phyloP scores from a whole-genome alignment of 805 yeast species.

The Maudiozyma serrabonitensis region DNA sequence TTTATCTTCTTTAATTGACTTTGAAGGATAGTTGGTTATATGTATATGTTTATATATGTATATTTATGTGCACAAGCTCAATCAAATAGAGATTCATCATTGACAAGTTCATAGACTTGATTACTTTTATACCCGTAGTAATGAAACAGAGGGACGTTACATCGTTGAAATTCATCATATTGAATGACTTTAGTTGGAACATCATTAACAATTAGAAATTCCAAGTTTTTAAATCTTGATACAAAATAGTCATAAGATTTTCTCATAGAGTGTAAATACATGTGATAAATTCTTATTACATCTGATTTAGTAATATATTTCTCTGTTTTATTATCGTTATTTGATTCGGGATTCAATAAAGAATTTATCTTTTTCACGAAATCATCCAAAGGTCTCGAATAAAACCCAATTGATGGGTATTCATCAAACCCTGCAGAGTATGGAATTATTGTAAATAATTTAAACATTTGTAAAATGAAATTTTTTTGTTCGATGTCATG shows the following conservation, averaged over 20 bases:
- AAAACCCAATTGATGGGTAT: slow-evolving; percentile 31
- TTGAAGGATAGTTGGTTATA: too few relatives aligned
- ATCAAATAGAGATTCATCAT: slow-evolving; percentile 23
- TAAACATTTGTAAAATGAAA: slow-evolving; percentile 24
- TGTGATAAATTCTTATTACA: slow-evolving; percentile 25
- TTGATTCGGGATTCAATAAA: slow-evolving; percentile 6
- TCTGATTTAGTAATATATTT: slow-evolving; percentile 16
- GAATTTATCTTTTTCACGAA: slow-evolving; percentile 22
- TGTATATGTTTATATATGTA: background rate
- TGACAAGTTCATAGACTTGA: slow-evolving; percentile 23
- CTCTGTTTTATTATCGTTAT: too few relatives aligned
- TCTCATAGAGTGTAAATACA: slow-evolving; percentile 28
- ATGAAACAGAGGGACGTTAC: slow-evolving; percentile 23
- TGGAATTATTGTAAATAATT: slow-evolving; percentile 28
- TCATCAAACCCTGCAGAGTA: slow-evolving; percentile 30
- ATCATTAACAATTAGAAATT: slow-evolving; percentile 29
- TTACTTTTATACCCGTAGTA: slow-evolving; percentile 18
- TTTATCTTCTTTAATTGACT: too few relatives aligned
- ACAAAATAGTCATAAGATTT: slow-evolving; percentile 27
- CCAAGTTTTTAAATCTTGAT: slow-evolving; percentile 20
- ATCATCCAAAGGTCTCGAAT: slow-evolving; percentile 22
- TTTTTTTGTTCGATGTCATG: slow-evolving; percentile 21
- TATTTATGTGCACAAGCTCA: slow-evolving; percentile 1
- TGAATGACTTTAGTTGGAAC: slow-evolving; percentile 24
- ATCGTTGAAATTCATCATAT: slow-evolving; percentile 21